phyloP scores from a whole-genome alignment of 139 green algal genomes.

The Bryopsis sp. region DNA sequence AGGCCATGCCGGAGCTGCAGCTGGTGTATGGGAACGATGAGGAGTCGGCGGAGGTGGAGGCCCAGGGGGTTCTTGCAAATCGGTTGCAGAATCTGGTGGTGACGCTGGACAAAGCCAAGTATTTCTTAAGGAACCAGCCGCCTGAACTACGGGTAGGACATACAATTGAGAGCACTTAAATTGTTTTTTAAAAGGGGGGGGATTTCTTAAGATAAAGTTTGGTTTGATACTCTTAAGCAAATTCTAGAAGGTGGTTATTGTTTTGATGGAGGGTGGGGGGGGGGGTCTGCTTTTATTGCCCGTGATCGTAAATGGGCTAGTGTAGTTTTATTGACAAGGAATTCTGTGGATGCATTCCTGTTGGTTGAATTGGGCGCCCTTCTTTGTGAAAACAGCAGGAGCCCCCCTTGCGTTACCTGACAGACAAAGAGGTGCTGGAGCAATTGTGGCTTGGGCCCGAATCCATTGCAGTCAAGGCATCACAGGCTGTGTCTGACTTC shows the following conservation, averaged over 20 bases:
- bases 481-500: too few species aligned
- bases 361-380: too few species aligned
- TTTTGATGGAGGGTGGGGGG: not conserved
- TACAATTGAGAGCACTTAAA: too few species aligned
- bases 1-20: not conserved
- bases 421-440: constrained; percentile 42
- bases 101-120: constrained; percentile 79
- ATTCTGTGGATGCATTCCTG: too few species aligned
- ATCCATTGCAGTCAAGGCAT: constrained; percentile 36
- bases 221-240: too few species aligned
- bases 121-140: constrained; percentile 43
- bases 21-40: too few species aligned
- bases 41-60: not conserved
- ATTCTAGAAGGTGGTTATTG: not conserved
- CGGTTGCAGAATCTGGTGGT: constrained; percentile 75
- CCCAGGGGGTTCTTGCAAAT: constrained; percentile 44
- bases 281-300: too few species aligned
- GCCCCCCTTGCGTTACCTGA: constrained; percentile 45
- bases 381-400: constrained; percentile 26
- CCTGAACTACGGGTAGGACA: not conserved
- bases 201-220: too few species aligned
- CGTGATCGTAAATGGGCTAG: too few species aligned
- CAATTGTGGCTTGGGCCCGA: constrained; percentile 57
- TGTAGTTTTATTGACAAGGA: too few species aligned
- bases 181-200: too few species aligned